These are phyloP conservation scores for Clonostachys solani DNA, from an alignment of 2,329 filamentous ascomycete species.

Conservation along the genomic window DNA sequence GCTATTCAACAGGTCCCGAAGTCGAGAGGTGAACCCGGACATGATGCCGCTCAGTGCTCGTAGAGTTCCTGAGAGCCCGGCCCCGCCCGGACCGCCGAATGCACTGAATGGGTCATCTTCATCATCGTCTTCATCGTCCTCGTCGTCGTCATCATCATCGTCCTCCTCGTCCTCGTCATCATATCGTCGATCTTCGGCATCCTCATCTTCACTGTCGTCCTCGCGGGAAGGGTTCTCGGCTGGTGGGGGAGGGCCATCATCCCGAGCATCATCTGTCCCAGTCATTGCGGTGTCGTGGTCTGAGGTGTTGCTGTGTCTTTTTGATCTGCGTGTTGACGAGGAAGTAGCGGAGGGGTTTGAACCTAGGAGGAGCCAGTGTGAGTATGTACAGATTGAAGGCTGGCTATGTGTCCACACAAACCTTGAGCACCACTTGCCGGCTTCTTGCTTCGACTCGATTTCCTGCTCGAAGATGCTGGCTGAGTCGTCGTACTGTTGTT, in stretches of 20 bases:
- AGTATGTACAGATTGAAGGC: slow-evolving; percentile 3
- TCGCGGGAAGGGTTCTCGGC: slow-evolving; percentile 14
- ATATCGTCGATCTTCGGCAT: no score
- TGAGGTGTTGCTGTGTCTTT: slow-evolving; percentile 47
- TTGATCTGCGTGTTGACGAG: slow-evolving; percentile 39
- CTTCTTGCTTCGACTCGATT: slow-evolving; percentile 70
- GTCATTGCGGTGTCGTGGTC: slow-evolving; percentile 70
- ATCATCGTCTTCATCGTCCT: slow-evolving; percentile 15
- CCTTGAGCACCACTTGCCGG: slow-evolving; percentile 37
- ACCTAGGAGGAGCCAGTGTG: slow-evolving; percentile 21
- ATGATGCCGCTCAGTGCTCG: slow-evolving; percentile 89
- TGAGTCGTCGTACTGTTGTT: slow-evolving; percentile 20
- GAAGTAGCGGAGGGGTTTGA: slow-evolving; percentile 19
- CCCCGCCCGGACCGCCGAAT: slow-evolving; percentile 64
- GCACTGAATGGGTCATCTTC: slow-evolving; percentile 3
- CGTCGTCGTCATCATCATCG: slow-evolving; percentile 14
- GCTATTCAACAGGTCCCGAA: slow-evolving; percentile 73
- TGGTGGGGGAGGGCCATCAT: slow-evolving; percentile 37
- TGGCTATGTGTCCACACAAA: slow-evolving; percentile 14
- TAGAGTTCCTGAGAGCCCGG: slow-evolving; percentile 73
- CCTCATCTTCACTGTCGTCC: slow-evolving; percentile 4
- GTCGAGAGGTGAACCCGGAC: slow-evolving; percentile 73
- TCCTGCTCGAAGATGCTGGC: slow-evolving; percentile 65
- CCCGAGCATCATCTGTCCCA: slow-evolving; percentile 55
- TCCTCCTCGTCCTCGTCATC: slow-evolving; percentile 10